These are phyloP conservation scores for Phallus indusiatus DNA, from an alignment of 768 basidiomycete genomes.

Conservation along the genomic window DNA sequence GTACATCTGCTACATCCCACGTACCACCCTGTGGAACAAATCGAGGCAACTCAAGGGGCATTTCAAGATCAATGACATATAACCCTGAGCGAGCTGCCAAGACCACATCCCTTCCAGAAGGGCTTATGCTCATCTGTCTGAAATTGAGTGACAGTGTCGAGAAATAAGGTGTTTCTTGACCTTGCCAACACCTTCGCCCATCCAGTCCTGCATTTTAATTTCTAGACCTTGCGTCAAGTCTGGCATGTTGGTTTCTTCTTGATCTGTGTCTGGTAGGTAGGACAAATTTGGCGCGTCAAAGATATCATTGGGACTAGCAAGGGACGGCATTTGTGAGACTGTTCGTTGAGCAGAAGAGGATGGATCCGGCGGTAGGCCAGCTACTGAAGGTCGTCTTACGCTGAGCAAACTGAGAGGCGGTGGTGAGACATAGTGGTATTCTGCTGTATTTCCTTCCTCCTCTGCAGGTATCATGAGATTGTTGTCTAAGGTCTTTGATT, in stretches of 20 bases:
- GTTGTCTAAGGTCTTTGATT: no score
- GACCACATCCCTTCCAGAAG: constrained; percentile 21
- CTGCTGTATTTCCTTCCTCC: background rate
- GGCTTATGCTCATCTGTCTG: constrained; percentile 66
- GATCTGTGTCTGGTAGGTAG: constrained; percentile 17
- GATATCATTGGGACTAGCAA: background rate
- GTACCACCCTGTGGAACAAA: constrained; percentile 95
- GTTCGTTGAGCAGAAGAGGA: background rate
- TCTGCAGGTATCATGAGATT: background rate
- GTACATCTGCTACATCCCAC: constrained; percentile 91
- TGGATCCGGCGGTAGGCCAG: background rate
- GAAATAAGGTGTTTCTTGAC: constrained; percentile 33
- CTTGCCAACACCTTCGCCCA: constrained; percentile 78
- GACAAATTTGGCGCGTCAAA: background rate
- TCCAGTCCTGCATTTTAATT: constrained; percentile 71
- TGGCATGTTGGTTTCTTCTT: constrained; percentile 43
- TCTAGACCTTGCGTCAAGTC: constrained; percentile 46
- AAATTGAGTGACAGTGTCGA: background rate
- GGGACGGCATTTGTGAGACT: background rate
- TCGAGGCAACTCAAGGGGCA: constrained; percentile 77
- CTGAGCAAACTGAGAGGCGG: constrained; percentile 8
- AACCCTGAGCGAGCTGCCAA: constrained; percentile 60
- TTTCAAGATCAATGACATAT: constrained; percentile 90
- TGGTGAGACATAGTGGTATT: background rate
- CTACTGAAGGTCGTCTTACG: constrained; percentile 7